A percentile compares a stretch with the other conserved stretches of the same genome.
Evolutionary conservation across 1,284 basidiomycete genomes (phyloP).

Genomic region (Cryptococcus floricola): DNA sequence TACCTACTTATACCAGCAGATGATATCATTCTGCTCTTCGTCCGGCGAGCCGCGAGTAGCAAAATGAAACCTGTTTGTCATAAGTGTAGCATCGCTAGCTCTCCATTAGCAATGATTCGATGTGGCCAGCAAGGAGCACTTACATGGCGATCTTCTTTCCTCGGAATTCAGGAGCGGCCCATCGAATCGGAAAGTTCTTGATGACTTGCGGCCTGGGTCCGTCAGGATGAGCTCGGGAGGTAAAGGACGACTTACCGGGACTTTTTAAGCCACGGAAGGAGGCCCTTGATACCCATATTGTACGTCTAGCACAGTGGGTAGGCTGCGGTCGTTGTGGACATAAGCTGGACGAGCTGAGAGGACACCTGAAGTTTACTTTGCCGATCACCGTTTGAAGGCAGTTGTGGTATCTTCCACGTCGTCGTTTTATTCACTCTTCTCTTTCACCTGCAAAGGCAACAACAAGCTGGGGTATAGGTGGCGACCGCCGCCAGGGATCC

Average conservation of each 20-base stretch:
- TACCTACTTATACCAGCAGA: constrained; percentile 48
- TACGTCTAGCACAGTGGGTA: too few species aligned
- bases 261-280: constrained; percentile 37
- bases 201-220: constrained; percentile 30
- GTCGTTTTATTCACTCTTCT: too few species aligned
- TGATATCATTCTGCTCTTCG: constrained; percentile 29
- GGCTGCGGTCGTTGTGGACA: too few species aligned
- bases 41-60: constrained; percentile 23
- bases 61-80: constrained; percentile 48
- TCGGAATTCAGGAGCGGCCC: constrained; percentile 29
- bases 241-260: constrained; percentile 23
- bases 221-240: background rate
- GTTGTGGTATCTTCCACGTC: too few species aligned
- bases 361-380: too few species aligned
- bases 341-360: too few species aligned
- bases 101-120: background rate
- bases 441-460: too few species aligned
- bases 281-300: constrained; percentile 41
- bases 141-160: constrained; percentile 45
- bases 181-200: constrained; percentile 26
- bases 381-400: too few species aligned
- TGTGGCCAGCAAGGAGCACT: constrained; percentile 1
- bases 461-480: too few species aligned
- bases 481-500: too few species aligned
- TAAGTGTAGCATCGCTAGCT: constrained; percentile 42